Percentiles rank a stretch among this genome's conserved stretches.
Evolutionary conservation across 179 eudicot species (phyloP).

Genomic region (Gypsophila paniculata): DNA sequence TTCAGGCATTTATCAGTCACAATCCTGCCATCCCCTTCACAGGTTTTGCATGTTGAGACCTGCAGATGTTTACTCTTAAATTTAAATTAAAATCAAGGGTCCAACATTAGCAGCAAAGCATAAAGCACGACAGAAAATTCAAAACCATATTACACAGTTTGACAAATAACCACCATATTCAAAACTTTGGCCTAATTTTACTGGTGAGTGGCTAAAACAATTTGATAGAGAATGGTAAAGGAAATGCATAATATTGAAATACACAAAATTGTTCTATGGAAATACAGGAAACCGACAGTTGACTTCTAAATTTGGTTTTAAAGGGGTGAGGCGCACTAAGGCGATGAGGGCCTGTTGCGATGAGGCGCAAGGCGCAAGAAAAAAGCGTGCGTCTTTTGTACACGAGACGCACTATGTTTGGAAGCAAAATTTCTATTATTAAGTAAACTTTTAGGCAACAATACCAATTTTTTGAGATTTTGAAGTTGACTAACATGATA

Average conservation of each 20-base stretch:
- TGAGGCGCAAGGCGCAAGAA: too few relatives aligned
- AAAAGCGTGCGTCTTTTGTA: too few relatives aligned
- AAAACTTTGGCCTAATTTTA: not conserved
- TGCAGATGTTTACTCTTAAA: slow-evolving; percentile 23
- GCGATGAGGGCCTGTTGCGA: too few relatives aligned
- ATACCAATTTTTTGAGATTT: too few relatives aligned
- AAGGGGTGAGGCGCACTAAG: too few relatives aligned
- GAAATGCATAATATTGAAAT: not conserved
- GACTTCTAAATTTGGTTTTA: not conserved
- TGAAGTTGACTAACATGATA: too few relatives aligned
- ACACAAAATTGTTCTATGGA: not conserved
- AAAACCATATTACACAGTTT: not conserved
- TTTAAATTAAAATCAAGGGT: not conserved
- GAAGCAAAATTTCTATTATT: too few relatives aligned
- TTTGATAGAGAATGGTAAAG: not conserved
- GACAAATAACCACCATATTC: not conserved
- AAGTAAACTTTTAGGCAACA: too few relatives aligned
- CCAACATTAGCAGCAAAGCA: not conserved
- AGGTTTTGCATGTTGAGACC: slow-evolving; percentile 70
- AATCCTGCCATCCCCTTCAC: slow-evolving; percentile 76
- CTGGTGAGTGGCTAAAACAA: not conserved
- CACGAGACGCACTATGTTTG: too few relatives aligned
- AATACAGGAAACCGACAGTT: not conserved
- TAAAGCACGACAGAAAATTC: not conserved
- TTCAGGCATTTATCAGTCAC: slow-evolving; percentile 55